Percentiles rank a stretch among this genome's conserved stretches.
Conservation (phyloP, 495 filamentous ascomycete genomes). For the Bathelium albidoporum region DNA sequence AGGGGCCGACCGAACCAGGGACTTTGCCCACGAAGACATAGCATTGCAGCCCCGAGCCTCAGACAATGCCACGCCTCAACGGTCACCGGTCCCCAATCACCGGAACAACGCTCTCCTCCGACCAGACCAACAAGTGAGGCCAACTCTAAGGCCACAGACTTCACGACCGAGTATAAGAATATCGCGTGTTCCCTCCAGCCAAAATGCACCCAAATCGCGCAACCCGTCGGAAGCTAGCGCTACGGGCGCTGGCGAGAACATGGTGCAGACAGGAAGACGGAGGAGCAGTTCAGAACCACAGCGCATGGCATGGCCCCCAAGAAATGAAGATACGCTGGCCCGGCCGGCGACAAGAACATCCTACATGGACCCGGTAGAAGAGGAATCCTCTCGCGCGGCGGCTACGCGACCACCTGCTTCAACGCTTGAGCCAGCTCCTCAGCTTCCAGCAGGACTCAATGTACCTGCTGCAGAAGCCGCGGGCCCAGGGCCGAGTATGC, state of each 20-base stretch:
- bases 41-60: neutral
- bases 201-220: neutral
- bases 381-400: neutral
- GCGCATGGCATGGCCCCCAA: neutral
- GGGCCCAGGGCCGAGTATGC: neutral
- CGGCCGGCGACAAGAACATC: neutral
- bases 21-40: neutral
- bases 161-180: neutral
- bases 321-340: neutral
- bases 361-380: neutral
- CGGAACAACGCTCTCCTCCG: neutral
- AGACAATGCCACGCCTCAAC: neutral
- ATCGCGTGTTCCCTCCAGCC: neutral
- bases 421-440: neutral
- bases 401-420: neutral
- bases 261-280: conserved; percentile 11
- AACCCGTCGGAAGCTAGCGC: neutral
- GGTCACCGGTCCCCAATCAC: neutral
- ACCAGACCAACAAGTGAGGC: neutral
- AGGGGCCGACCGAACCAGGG: neutral
- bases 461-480: neutral
- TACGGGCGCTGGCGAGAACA: neutral
- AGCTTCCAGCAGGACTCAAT: neutral
- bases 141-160: neutral
- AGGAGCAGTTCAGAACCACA: conserved; percentile 19